These are phyloP conservation scores for Candida wancherniae DNA, from an alignment of 805 yeast genomes.

Conservation along the genomic window DNA sequence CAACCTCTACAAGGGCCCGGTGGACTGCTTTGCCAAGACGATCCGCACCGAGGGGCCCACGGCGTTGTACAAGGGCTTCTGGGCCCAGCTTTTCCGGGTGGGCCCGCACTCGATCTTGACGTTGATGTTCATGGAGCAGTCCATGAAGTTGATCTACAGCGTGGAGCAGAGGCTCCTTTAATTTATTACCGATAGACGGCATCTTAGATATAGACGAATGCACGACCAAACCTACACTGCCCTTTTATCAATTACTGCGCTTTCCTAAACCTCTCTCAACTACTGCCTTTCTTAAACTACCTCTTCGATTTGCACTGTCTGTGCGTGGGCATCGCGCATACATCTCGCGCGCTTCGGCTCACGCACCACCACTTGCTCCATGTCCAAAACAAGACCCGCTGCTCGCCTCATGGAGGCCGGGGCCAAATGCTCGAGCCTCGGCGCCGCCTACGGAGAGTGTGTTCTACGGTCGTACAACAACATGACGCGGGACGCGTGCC, in stretches of 20 bases:
- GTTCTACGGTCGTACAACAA: slow-evolving; percentile 46
- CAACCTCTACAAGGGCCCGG: slow-evolving; percentile 74
- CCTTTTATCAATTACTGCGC: no score
- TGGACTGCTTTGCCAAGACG: slow-evolving; percentile 86
- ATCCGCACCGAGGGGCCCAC: slow-evolving; percentile 74
- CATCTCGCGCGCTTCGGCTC: no score
- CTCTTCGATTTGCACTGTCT: no score
- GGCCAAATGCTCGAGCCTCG: slow-evolving; percentile 39
- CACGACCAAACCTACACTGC: no score
- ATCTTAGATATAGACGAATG: no score
- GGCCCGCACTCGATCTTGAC: slow-evolving; percentile 94
- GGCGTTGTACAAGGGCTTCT: slow-evolving; percentile 92
- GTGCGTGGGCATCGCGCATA: no score
- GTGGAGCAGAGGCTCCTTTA: slow-evolving; percentile 20
- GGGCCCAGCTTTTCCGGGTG: slow-evolving; percentile 85
- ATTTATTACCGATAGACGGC: no score
- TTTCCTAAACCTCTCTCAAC: no score
- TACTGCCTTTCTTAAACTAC: no score
- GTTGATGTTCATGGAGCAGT: slow-evolving; percentile 92
- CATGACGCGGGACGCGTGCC: slow-evolving; percentile 49
- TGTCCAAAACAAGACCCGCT: slow-evolving; percentile 36
- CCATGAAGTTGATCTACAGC: slow-evolving; percentile 55
- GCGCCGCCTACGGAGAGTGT: slow-evolving; percentile 52
- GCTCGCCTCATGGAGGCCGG: slow-evolving; percentile 36
- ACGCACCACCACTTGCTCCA: no score